Base-by-base conservation (phyloP, 352 stramenopile species). In the Proteromonas lacertae region DNA sequence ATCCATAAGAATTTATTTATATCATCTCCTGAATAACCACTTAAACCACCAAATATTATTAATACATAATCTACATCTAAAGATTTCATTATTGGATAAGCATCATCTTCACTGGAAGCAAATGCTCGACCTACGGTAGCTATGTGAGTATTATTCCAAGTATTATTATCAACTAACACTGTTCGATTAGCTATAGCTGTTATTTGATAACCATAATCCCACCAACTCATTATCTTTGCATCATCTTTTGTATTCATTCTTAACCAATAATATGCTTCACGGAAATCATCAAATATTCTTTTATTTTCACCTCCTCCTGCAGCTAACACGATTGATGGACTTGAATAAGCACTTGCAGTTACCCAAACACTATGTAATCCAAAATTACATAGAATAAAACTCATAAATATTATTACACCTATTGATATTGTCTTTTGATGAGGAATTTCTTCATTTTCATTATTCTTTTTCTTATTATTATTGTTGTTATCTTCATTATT, bases 221-320 rank as follows among this genome's bases (percentile, higher is more conserved):
- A n/a, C n/a, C n/a, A n/a, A n/a, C n/a, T n/a, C n/a, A n/a, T 57
- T 38, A 82, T 69, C 54, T 72, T 73, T 23, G 61, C 59, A 41
- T 83, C 56, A 26, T 57, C 64, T 18, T 65, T 51, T 21, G 70
- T 86, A 55, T 86, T 86, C 51, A 79, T 62, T 12, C 64, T 52
- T 40, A 77, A 46, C 64, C 64, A 77, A 43, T 67, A 77, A 52
- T 75, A 77, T 16, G 47, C 47, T 52, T 96, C 79, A 32, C 81
- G 70, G 59, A 92, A 96, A 55, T 96, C 83, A 50, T 96, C 81
- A 30, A 81, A 77, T 42, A 81, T 73, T 43, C 62, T 51, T 19
- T 69, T 69, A 24, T 63, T 53, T 5, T 55, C 51, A 23, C 51
- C 63, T 30, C 61, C 58, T 6, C 60, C 62, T 4, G 60, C 60